Base-by-base conservation (phyloP, 768 basidiomycete genomes). In the Gloeostereum incarnatum region DNA sequence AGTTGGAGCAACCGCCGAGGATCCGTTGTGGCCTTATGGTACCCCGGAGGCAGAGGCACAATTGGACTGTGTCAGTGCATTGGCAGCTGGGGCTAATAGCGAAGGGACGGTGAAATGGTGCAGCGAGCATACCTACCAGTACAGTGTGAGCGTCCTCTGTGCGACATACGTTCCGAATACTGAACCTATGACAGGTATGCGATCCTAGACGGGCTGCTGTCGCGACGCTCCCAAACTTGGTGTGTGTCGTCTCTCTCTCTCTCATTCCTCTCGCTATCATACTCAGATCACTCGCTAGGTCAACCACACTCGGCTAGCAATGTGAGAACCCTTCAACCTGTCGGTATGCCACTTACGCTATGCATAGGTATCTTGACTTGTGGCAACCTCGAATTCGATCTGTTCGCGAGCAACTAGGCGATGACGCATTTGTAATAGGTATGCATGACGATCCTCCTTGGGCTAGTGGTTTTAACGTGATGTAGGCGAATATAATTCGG, bases 111-210 rank as follows among this genome's bases (percentile, higher is more conserved):
- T 68, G 9, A 59, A 55, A 34, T 60, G 57, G 2, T 73, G 72
- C 45, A 71, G 69, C 43, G 72, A 75, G 49, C 72, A 72, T 39
- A 70, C 69, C 2, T 71, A 73, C 44, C 70, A 73, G 40, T 73
- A 73, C 44, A 69, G 65, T 42, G 70, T 69, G 43, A 45, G 66
- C 49, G 20, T 22, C n/a, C 17, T 10, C 3, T 31, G 16, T n/a
- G 7, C 10, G 21, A 32, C 10, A 8, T 14, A 29, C 14, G 14
- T 29, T 29, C 26, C 26, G 14, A n/a, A 1, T 18, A 21, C 19
- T 9, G 14, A 17, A 29, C 22, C 7, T n/a, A 38, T 23, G 4
- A 8, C 40, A 63, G 61, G 60, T 65, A 29, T 67, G 65, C 38
- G 65, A 68, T 49, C 59, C 65, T 16, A 55, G 57, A 0, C 61